Evolutionary conservation across 306 rosid genomes (phyloP).

Genomic region (Cucumis hystrix): DNA sequence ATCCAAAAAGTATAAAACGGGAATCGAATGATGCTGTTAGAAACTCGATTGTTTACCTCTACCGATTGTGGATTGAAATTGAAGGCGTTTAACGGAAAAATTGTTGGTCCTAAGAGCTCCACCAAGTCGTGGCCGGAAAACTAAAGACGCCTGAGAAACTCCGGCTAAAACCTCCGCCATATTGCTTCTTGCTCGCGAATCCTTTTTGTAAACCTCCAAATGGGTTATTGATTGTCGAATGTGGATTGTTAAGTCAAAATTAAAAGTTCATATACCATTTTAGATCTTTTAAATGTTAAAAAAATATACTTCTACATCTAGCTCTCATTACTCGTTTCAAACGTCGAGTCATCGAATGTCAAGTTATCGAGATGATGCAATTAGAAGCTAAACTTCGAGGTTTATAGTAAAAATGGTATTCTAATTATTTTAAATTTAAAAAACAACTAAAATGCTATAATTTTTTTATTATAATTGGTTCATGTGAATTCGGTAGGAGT

Average conservation of each 20-base stretch:
- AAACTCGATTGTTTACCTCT: constrained; percentile 1
- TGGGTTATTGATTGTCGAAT: not conserved
- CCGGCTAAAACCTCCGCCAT: not conserved
- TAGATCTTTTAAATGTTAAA: too few species aligned
- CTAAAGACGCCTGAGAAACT: constrained; percentile 7
- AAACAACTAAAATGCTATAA: too few species aligned
- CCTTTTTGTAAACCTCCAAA: not conserved
- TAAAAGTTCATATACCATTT: too few species aligned
- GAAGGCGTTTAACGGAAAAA: not conserved
- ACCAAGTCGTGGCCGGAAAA: not conserved
- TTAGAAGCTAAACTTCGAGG: too few species aligned
- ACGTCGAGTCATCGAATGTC: too few species aligned
- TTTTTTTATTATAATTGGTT: too few species aligned
- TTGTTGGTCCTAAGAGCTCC: not conserved
- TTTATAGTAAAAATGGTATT: too few species aligned
- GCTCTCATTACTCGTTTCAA: too few species aligned
- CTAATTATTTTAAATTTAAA: too few species aligned
- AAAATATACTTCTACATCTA: too few species aligned
- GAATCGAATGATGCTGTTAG: not conserved
- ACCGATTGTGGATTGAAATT: not conserved
- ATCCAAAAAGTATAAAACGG: not conserved
- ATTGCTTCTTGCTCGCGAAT: not conserved
- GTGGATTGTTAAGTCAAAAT: not conserved
- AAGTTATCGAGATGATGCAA: too few species aligned
- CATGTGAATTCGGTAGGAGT: too few species aligned